Base-by-base conservation (phyloP, 1,284 basidiomycete genomes). In the Mrakiaceae sp. region DNA sequence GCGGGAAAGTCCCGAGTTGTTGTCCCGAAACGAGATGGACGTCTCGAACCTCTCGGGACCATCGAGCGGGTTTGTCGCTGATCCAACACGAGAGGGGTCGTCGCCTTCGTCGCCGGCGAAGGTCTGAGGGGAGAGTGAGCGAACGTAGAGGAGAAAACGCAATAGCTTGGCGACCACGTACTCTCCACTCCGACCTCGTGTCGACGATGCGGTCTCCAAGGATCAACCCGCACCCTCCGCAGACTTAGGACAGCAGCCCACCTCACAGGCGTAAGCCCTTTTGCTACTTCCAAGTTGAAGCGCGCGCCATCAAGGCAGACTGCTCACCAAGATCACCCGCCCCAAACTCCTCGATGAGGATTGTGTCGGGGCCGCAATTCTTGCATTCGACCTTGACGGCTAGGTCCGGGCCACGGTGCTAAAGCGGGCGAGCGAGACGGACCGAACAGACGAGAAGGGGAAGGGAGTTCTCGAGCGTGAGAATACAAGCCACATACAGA, bases 31-130 rank as follows among this genome's bases (percentile, higher is more conserved):
- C 67, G 90, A 92, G 74, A 98, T 97, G 68, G 90, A 84, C 43
- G 96, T 98, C 72, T 93, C 88, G 62, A 96, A 83, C 74, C 93
- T 88, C 74, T 95, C 92, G 71, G 92, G 87, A 58, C 90, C 90
- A 74, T 97, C 94, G 43, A 97, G 80, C 62, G 94, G 92, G 74
- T 97, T 93, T 52, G 87, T 85, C 51, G 93, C 91, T 64, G 91
- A 92, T 79, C 96, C 96, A 70, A 99, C 96, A 89, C 96, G 96
- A 71, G 95, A 98, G 66, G 95, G 95, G 76, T 98, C 96, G 76
- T 98, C 96, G 67, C 95, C 94, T 79, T 98, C 95, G 76, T 99
- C 93, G 72, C 93, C 96, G 70, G 96, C 96, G 77, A 99, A 99
- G 66, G 96, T 98, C 87, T 97, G 82, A 72, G 69, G 61, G 64